phyloP scores from a whole-genome alignment of 169 alveolate genomes.

The Plasmodium falciparum region DNA sequence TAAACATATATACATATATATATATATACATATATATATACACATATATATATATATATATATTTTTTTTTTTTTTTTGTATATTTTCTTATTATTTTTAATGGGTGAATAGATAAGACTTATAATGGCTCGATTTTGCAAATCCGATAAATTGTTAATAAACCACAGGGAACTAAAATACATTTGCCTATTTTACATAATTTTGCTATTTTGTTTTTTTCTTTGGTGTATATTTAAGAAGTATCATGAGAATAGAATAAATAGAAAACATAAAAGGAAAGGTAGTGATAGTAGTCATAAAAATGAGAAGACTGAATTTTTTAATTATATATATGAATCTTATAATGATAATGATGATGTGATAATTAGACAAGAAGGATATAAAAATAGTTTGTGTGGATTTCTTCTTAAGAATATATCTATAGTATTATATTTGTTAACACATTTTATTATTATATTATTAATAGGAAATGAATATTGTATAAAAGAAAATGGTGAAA shows the following conservation, averaged over 20 bases:
- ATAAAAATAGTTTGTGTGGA: constrained; percentile 31
- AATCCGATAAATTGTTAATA: constrained; percentile 28
- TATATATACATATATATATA: constrained; percentile 1
- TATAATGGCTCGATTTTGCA: constrained; percentile 44
- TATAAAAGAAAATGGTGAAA: constrained; percentile 78
- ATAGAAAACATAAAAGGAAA: constrained; percentile 37
- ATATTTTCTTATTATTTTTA: not conserved
- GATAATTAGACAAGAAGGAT: constrained; percentile 67
- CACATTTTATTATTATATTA: constrained; percentile 79
- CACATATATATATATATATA: no score
- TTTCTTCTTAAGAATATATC: constrained; percentile 37
- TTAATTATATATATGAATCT: constrained; percentile 48
- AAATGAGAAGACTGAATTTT: constrained; percentile 44
- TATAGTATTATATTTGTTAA: constrained; percentile 24
- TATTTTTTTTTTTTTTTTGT: no score
- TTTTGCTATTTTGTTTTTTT: constrained; percentile 30
- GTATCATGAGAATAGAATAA: constrained; percentile 3
- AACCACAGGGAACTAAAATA: constrained; percentile 30
- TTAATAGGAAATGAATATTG: constrained; percentile 84
- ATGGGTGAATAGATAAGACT: not conserved
- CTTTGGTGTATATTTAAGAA: constrained; percentile 39
- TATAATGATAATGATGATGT: constrained; percentile 26
- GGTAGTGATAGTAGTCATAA: constrained; percentile 7
- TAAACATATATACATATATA: constrained; percentile 1
- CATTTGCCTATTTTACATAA: constrained; percentile 38